Evolutionary conservation across 2,329 filamentous ascomycete genomes (phyloP).

Genomic region (Apiospora hydei): DNA sequence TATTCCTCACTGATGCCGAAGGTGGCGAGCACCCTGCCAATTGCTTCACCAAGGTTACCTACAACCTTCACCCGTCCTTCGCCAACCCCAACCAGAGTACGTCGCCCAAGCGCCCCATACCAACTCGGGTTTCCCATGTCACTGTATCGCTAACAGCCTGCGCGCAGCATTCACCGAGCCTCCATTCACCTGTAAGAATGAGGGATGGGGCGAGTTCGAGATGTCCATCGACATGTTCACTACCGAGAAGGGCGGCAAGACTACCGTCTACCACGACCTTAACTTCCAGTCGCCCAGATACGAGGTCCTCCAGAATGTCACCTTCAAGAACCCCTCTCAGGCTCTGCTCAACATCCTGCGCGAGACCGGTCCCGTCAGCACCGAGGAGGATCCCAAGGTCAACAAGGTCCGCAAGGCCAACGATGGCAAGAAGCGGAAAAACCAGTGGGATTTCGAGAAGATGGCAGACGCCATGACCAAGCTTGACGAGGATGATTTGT

Average conservation of each 20-base stretch:
- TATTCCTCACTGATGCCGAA: constrained; percentile 84
- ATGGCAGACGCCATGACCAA: constrained; percentile 90
- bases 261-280: constrained; percentile 83
- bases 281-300: constrained; percentile 87
- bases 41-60: constrained; percentile 90
- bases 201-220: constrained; percentile 99
- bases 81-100: constrained; percentile 84
- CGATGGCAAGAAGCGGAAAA: constrained; percentile 78
- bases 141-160: background rate
- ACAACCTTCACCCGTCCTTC: constrained; percentile 94
- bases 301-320: constrained; percentile 80
- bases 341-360: constrained; percentile 80
- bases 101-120: constrained; percentile 50
- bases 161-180: constrained; percentile 76
- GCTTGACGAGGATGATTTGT: constrained; percentile 85
- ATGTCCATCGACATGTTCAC: constrained; percentile 86
- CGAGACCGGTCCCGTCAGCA: constrained; percentile 86
- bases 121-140: background rate
- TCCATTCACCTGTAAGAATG: constrained; percentile 89
- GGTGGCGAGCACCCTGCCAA: constrained; percentile 84
- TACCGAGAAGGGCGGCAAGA: constrained; percentile 84
- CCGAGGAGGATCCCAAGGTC: constrained; percentile 70
- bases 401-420: constrained; percentile 66
- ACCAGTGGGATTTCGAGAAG: constrained; percentile 88
- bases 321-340: constrained; percentile 92